Evolutionary conservation across 1,284 basidiomycete genomes (phyloP), one percentile per base, ranked within the genome.

Genomic region (Irpex rosettiformis): DNA sequence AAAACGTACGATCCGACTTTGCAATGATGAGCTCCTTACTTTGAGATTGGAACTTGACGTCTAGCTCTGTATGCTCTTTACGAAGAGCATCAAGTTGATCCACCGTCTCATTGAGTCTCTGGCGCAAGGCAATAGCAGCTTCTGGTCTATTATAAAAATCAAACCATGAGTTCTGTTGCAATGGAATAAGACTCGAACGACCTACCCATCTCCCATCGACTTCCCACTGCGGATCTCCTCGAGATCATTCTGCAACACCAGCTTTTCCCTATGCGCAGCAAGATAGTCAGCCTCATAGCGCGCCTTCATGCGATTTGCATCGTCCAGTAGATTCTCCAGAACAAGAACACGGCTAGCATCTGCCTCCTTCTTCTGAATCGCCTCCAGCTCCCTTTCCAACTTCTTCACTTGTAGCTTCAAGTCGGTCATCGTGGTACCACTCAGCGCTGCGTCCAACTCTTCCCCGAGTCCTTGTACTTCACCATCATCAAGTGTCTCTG

Each of bases 231-330:
- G 78, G 64, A 98, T 95, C 69, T 94, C 89, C 66, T 98, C 94
- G 62, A 98, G 74, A 68, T 94, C 83, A 53, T 86, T 85, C 69
- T 93, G 87, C 27, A 96, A 72, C 2, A 92, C 80, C 24, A 97
- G 79, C 70, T 89, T 91, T 72, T 92, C 89, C 25, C 93, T 80
- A 71, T 96, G 93, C 25, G 90, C 89, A 2, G 85, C 80, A 8
- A 98, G 77, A 70, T 96, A 97, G 70, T 98, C 95, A 11, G 79
- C 77, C 73, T 98, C 94, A 67, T 98, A 98, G 27, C 93, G 80
- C 37, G 85, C 79, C 75, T 96, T 96, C 85, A 93, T 90, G 62
- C 90, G 80, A 64, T 91, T 94, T 33, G 94, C 89, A 67, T 98
- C 96, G 55, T 94, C 92, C 54, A 98, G 78, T 59, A 97, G 75